A percentile compares a stretch with the other conserved stretches of the same genome.
phyloP scores from a whole-genome alignment of 2,329 filamentous ascomycete species.

The Ophiostoma triangulosporum region DNA sequence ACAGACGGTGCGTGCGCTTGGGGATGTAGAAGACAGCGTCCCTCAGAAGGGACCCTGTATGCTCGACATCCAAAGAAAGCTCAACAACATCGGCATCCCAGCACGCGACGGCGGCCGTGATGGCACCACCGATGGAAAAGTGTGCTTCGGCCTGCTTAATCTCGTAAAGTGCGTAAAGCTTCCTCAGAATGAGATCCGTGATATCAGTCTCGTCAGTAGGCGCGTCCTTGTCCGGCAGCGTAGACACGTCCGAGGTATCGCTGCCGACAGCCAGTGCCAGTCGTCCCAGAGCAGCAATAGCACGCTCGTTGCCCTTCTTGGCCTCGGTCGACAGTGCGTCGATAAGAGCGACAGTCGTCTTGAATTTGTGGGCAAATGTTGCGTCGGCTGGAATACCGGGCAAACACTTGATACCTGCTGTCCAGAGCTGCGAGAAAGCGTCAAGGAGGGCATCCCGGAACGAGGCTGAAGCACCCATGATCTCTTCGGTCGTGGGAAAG shows the following conservation, averaged over 20 bases:
- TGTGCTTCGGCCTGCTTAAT: conserved; percentile 77
- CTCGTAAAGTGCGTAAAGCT: conserved; percentile 66
- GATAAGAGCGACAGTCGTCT: conserved; percentile 33
- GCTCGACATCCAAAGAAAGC: conserved; percentile 63
- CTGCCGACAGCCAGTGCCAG: conserved; percentile 41
- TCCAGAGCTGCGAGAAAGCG: conserved; percentile 30
- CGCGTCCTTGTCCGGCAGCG: not conserved
- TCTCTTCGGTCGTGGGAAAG: conserved; percentile 13
- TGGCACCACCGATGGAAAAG: conserved; percentile 79
- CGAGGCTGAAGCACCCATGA: conserved; percentile 16
- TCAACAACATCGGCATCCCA: conserved; percentile 75
- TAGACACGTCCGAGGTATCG: not conserved
- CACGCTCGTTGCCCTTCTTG: conserved; percentile 68
- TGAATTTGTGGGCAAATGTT: not conserved
- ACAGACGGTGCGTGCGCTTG: conserved; percentile 30
- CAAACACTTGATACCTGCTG: conserved; percentile 26
- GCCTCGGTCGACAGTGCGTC: conserved; percentile 53
- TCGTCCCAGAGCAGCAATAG: conserved; percentile 68
- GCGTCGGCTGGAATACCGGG: conserved; percentile 11
- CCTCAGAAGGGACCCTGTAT: not conserved
- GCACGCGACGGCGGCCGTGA: conserved; percentile 62
- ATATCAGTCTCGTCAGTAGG: conserved; percentile 14
- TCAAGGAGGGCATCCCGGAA: conserved; percentile 33
- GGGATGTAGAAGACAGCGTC: conserved; percentile 19
- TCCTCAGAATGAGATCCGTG: conserved; percentile 46